A percentile compares a stretch with the other conserved stretches of the same genome.
Evolutionary conservation across 1,284 basidiomycete species (phyloP).

Genomic region (Papiliotrema fonsecae): DNA sequence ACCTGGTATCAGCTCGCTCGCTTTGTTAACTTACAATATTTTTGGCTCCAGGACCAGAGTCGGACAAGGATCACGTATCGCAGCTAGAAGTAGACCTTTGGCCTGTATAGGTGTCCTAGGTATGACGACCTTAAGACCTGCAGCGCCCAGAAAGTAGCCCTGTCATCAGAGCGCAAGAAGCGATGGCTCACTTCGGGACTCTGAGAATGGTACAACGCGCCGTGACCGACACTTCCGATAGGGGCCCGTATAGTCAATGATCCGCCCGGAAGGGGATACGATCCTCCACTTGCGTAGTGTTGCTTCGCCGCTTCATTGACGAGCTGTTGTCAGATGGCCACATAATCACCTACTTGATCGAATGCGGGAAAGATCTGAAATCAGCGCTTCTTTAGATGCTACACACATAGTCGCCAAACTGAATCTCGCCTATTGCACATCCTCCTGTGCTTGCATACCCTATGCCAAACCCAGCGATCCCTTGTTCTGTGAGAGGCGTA

Average conservation of each 20-base stretch:
- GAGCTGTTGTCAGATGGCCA: constrained; percentile 53
- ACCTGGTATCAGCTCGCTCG: constrained; percentile 15
- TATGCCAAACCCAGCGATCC: constrained; percentile 91
- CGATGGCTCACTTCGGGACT: constrained; percentile 62
- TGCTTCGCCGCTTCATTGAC: constrained; percentile 96
- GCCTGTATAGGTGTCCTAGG: constrained; percentile 91
- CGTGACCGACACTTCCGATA: constrained; percentile 86
- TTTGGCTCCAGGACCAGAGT: constrained; percentile 95
- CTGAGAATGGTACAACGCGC: constrained; percentile 89
- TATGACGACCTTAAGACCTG: constrained; percentile 87
- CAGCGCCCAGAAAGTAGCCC: constrained; percentile 86
- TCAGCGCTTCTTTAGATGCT: neutral
- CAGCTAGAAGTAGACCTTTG: constrained; percentile 78
- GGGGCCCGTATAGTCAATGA: constrained; percentile 82
- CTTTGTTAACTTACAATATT: constrained; percentile 28
- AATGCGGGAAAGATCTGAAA: constrained; percentile 78
- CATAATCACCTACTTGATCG: constrained; percentile 61
- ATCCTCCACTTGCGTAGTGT: constrained; percentile 80
- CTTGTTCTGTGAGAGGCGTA: constrained; percentile 88
- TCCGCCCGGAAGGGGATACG: constrained; percentile 61
- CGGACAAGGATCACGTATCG: constrained; percentile 87
- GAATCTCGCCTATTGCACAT: constrained; percentile 91
- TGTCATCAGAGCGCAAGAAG: constrained; percentile 8
- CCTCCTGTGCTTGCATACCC: constrained; percentile 89
- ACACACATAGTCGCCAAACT: constrained; percentile 50